phyloP scores from a whole-genome alignment of 495 filamentous ascomycete genomes.

The Neurospora sp. region DNA sequence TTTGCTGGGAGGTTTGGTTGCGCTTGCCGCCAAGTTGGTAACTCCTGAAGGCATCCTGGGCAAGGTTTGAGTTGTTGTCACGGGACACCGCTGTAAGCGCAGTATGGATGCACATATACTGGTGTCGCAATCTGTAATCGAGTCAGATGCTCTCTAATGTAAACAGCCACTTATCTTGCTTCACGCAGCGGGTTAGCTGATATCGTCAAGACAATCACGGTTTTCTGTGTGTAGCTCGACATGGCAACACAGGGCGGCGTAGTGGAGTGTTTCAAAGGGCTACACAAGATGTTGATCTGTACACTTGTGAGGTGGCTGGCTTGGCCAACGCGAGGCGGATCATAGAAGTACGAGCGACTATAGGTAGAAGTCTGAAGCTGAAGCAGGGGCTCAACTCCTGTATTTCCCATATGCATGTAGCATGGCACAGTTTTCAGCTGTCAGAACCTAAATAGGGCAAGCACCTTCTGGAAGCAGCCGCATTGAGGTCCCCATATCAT shows the following conservation, averaged over 20 bases:
- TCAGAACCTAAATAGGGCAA: neutral
- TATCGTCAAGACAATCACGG: neutral
- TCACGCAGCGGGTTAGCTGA: neutral
- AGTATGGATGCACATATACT: neutral
- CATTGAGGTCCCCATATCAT: neutral
- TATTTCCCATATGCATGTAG: neutral
- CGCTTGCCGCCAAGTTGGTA: conserved; percentile 18
- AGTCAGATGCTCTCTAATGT: neutral
- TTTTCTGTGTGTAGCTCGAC: neutral
- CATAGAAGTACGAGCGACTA: neutral
- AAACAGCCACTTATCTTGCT: neutral
- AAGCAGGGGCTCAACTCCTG: neutral
- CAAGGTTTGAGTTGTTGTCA: neutral
- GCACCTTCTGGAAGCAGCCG: neutral
- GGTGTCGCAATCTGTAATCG: neutral
- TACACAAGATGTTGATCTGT: neutral
- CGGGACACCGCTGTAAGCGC: neutral
- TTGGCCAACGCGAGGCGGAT: neutral
- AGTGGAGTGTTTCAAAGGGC: neutral
- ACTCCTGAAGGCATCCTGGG: conserved; percentile 24
- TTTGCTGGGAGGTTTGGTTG: conserved; percentile 20
- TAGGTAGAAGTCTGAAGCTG: neutral
- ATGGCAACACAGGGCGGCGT: neutral
- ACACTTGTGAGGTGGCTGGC: neutral
- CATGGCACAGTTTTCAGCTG: neutral